Evolutionary conservation across 1,284 basidiomycete species (phyloP).

Genomic region (Apiotrichum sp.): DNA sequence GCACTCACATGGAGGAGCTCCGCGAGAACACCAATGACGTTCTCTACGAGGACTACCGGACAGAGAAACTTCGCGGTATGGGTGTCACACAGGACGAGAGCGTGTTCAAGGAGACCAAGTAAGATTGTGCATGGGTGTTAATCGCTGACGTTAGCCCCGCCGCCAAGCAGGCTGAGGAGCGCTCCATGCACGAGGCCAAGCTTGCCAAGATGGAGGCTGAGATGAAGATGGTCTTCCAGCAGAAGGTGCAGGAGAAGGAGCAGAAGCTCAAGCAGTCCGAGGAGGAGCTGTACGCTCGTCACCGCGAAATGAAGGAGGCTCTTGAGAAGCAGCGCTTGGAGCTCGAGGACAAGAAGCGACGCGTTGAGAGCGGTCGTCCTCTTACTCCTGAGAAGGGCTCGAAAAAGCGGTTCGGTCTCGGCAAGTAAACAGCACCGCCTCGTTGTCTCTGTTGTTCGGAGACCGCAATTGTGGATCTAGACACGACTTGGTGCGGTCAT

Average conservation of each 20-base stretch:
- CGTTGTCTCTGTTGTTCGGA: too few relatives aligned
- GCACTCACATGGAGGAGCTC: conserved; percentile 97
- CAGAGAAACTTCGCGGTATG: conserved; percentile 88
- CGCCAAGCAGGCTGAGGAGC: conserved; percentile 89
- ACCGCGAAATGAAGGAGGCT: conserved; percentile 98
- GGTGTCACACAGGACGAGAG: conserved; percentile 91
- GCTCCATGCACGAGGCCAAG: conserved; percentile 86
- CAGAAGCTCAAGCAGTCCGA: conserved; percentile 95
- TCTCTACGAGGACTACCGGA: conserved; percentile 93
- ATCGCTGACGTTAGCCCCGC: conserved; percentile 65
- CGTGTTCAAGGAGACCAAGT: conserved; percentile 99
- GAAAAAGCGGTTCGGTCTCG: conserved; percentile 46
- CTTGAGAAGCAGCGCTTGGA: conserved; percentile 93
- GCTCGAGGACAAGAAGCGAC: conserved; percentile 96
- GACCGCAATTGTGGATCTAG: background rate
- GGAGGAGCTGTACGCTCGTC: conserved; percentile 92
- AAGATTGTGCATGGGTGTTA: conserved; percentile 43
- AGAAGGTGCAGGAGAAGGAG: conserved; percentile 98
- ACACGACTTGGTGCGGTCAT: too few relatives aligned
- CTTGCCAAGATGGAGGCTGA: conserved; percentile 98
- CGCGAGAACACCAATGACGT: conserved; percentile 88
- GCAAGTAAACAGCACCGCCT: conserved; percentile 27
- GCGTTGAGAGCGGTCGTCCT: conserved; percentile 87
- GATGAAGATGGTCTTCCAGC: conserved; percentile 99
- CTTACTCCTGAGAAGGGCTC: conserved; percentile 83